phyloP scores from a whole-genome alignment of 108 stramenopile species.

The Nitzschia sp. region DNA sequence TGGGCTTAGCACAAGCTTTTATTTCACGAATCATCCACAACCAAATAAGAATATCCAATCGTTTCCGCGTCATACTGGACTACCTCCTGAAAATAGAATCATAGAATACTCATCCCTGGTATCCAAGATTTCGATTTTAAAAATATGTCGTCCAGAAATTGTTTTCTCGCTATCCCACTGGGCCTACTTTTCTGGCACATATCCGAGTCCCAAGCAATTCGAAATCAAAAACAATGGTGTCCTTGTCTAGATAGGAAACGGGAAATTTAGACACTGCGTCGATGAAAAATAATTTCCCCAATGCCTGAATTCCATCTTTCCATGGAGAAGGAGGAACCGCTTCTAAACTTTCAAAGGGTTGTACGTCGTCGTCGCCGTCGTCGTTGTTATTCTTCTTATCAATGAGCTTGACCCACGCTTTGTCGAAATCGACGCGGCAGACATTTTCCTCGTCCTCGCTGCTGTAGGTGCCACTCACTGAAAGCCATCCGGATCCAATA shows the following conservation, averaged over 20 bases:
- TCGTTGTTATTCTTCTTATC: neutral
- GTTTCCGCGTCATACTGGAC: too few relatives aligned
- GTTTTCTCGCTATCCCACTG: too few relatives aligned
- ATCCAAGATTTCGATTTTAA: too few relatives aligned
- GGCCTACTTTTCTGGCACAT: constrained; percentile 59
- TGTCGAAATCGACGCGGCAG: constrained; percentile 74
- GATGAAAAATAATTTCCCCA: constrained; percentile 60
- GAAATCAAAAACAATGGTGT: constrained; percentile 83
- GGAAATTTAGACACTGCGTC: constrained; percentile 74
- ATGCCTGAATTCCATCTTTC: constrained; percentile 48
- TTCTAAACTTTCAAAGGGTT: constrained; percentile 40
- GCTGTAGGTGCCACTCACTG: constrained; percentile 29
- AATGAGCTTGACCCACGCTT: constrained; percentile 56
- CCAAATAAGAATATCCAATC: too few relatives aligned
- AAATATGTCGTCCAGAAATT: too few relatives aligned
- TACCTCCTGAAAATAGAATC: too few relatives aligned
- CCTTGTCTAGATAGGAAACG: constrained; percentile 66
- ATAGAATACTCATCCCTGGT: too few relatives aligned
- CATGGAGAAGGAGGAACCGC: constrained; percentile 53
- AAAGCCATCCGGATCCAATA: constrained; percentile 27
- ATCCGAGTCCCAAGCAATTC: constrained; percentile 74
- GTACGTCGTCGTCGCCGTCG: neutral
- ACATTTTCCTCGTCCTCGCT: constrained; percentile 46
- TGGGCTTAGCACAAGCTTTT: too few relatives aligned
- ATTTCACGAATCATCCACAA: too few relatives aligned